A percentile compares a stretch with the other conserved stretches of the same genome.
Conservation (phyloP, 2,329 filamentous ascomycete genomes). For the Aciculosporium take region DNA sequence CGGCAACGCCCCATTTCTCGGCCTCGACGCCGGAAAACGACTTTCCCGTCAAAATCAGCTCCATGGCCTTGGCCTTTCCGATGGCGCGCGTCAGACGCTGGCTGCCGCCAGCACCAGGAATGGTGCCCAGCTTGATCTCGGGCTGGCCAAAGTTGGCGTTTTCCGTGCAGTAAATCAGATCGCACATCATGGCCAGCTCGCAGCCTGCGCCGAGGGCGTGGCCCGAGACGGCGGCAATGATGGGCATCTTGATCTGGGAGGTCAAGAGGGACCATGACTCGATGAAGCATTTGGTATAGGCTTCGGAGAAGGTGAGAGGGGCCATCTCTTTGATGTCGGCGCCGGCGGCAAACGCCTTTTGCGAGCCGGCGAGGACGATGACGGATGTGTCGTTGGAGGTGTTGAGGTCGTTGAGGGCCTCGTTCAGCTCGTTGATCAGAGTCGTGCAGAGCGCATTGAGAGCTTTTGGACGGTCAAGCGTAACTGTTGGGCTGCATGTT, state of each 20-base stretch:
- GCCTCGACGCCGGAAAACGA: constrained; percentile 76
- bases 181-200: constrained; percentile 94
- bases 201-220: constrained; percentile 92
- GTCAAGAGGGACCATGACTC: constrained; percentile 84
- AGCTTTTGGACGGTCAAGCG: constrained; percentile 84
- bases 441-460: constrained; percentile 88
- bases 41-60: constrained; percentile 74
- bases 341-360: constrained; percentile 85
- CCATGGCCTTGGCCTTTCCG: constrained; percentile 80
- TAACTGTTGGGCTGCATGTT: constrained; percentile 44
- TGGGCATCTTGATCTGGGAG: constrained; percentile 75
- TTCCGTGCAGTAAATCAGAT: constrained; percentile 81
- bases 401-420: constrained; percentile 59
- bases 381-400: constrained; percentile 53
- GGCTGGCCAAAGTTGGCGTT: constrained; percentile 89
- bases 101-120: constrained; percentile 82
- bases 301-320: constrained; percentile 71
- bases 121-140: constrained; percentile 87
- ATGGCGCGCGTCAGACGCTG: constrained; percentile 75
- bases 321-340: constrained; percentile 99
- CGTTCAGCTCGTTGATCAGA: constrained; percentile 79
- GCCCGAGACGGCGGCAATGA: constrained; percentile 87
- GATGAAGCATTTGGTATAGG: constrained; percentile 86
- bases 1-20: constrained; percentile 79
- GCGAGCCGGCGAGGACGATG: constrained; percentile 76